A percentile compares a stretch with the other conserved stretches of the same genome.
Conservation (phyloP, 805 yeast genomes). For the Candida oleophila region DNA sequence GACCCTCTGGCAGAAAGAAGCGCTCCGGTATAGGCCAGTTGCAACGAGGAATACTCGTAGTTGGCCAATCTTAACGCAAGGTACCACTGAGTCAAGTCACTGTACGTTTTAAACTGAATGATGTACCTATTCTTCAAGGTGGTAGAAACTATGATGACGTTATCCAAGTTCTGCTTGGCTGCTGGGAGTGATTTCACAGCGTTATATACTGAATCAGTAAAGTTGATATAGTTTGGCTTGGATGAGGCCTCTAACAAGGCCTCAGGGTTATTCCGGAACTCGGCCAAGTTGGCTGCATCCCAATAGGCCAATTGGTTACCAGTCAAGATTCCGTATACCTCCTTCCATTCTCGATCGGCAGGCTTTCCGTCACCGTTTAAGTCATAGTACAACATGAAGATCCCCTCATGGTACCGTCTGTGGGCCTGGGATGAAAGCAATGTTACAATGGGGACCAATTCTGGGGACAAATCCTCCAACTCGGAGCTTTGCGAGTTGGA, state of each 20-base stretch:
- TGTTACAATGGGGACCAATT: conserved; percentile 69
- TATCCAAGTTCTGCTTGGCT: conserved; percentile 60
- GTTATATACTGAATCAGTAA: conserved; percentile 85
- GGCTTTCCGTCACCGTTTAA: conserved; percentile 84
- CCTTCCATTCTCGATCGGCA: conserved; percentile 81
- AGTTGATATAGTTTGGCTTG: conserved; percentile 84
- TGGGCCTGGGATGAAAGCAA: conserved; percentile 71
- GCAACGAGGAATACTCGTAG: conserved; percentile 79
- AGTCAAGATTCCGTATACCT: conserved; percentile 86
- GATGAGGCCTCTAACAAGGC: conserved; percentile 57
- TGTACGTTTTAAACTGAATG: conserved; percentile 69
- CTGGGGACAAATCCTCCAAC: conserved; percentile 40
- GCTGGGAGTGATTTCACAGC: conserved; percentile 67
- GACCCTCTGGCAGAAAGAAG: conserved; percentile 89
- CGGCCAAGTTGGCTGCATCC: conserved; percentile 72
- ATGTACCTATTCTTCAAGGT: conserved; percentile 87
- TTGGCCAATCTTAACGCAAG: conserved; percentile 78
- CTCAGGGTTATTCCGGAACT: conserved; percentile 51
- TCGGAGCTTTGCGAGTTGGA: conserved; percentile 5
- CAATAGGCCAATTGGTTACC: conserved; percentile 93
- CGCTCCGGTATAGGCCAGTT: conserved; percentile 97
- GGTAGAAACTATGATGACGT: conserved; percentile 86
- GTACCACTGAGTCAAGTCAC: conserved; percentile 72
- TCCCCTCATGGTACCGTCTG: conserved; percentile 74
- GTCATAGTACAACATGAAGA: conserved; percentile 68